Conservation (phyloP, 805 yeast species). For the Yarrowia alimentaria region DNA sequence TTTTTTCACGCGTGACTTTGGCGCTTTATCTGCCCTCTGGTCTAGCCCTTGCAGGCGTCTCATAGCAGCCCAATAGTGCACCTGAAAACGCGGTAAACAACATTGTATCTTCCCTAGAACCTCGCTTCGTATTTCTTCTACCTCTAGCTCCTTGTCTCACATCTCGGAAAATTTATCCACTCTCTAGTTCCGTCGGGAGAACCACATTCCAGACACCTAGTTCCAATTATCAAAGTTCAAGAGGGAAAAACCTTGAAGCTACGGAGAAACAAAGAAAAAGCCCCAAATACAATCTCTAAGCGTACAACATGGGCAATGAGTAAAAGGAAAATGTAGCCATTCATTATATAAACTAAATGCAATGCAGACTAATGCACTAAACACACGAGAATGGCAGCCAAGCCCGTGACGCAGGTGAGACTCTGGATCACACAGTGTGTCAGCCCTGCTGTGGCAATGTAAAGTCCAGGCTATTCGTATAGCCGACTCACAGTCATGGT, state of each 20-base stretch:
- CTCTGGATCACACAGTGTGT: slow-evolving; percentile 24
- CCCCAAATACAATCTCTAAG: too few species aligned
- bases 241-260: slow-evolving; percentile 19
- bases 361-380: slow-evolving; percentile 26
- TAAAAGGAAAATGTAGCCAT: slow-evolving; percentile 23
- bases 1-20: slow-evolving; percentile 24
- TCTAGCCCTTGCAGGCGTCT: slow-evolving; percentile 26
- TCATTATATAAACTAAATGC: slow-evolving; percentile 25
- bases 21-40: slow-evolving; percentile 22
- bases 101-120: too few species aligned
- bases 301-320: too few species aligned
- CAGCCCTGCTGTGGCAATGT: slow-evolving; percentile 7
- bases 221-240: too few species aligned
- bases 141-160: too few species aligned
- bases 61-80: too few species aligned
- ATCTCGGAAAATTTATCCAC: too few species aligned
- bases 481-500: not conserved
- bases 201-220: slow-evolving; percentile 19
- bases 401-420: slow-evolving; percentile 27
- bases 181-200: too few species aligned
- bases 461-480: slow-evolving; percentile 8
- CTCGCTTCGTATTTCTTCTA: too few species aligned
- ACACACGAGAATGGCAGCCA: slow-evolving; percentile 26
- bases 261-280: slow-evolving; percentile 4
- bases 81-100: too few species aligned